A percentile compares a stretch with the other conserved stretches of the same genome.
phyloP scores from a whole-genome alignment of 1,139 yeast genomes.

The Kodamaea derodonti region DNA sequence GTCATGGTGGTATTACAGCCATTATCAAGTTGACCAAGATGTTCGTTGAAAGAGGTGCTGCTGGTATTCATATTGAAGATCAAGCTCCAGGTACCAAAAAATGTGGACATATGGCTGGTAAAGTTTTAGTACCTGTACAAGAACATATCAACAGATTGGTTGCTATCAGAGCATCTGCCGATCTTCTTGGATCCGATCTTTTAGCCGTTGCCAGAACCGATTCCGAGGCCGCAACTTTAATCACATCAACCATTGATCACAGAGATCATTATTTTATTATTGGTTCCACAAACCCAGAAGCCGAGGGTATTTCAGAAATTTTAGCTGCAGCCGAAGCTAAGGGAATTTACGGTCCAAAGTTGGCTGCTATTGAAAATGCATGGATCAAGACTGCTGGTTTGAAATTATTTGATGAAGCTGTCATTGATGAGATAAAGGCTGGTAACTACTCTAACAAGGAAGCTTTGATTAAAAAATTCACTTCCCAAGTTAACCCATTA shows the following conservation, averaged over 20 bases:
- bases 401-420: conserved; percentile 89
- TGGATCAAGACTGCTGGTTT: conserved; percentile 86
- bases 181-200: conserved; percentile 82
- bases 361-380: conserved; percentile 71
- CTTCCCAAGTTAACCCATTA: conserved; percentile 67
- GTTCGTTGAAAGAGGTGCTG: conserved; percentile 98
- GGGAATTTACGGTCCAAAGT: conserved; percentile 69
- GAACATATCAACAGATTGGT: conserved; percentile 93
- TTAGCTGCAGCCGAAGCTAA: conserved; percentile 77
- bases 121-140: conserved; percentile 94
- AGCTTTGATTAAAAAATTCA: conserved; percentile 62
- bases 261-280: conserved; percentile 91
- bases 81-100: conserved; percentile 99
- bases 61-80: conserved; percentile 97
- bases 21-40: conserved; percentile 91
- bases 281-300: conserved; percentile 85
- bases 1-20: conserved; percentile 98
- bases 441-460: conserved; percentile 62
- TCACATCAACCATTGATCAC: conserved; percentile 90
- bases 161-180: conserved; percentile 95
- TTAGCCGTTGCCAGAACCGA: conserved; percentile 93
- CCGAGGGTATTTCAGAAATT: conserved; percentile 69
- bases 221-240: conserved; percentile 93
- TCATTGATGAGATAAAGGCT: conserved; percentile 72
- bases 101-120: conserved; percentile 99